Evolutionary conservation across 1,284 basidiomycete genomes (phyloP), one percentile per base, ranked within the genome.

Genomic region (Microbotryum scabiosae): DNA sequence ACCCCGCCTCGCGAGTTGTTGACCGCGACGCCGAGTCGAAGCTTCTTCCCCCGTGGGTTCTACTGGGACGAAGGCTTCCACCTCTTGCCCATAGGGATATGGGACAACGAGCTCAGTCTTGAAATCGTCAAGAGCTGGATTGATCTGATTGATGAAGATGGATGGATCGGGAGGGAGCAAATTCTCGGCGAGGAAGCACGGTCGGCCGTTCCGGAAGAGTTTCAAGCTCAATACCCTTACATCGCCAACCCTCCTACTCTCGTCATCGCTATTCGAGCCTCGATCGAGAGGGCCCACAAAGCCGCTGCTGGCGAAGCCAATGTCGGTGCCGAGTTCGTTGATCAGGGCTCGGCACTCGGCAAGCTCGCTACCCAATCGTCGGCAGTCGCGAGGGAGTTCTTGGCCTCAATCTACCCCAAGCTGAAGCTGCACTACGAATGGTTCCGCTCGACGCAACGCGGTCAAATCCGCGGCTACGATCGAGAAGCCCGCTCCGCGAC

Each of bases 21-120:
- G 65, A 93, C 92, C 7, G 92, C 89, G 0, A 97, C 92, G 0
- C 92, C 92, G 1, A 92, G 90, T 73, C 82, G 93, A 53, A 91
- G 88, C 69, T 93, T 96, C 79, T 97, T 97, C 79, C 92, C 92
- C 2, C 81, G 92, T 73, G 92, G 92, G 25, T 97, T 97, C 74
- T 97, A 97, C 75, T 97, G 92, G 90, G 92, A 97, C 73, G 92
- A 97, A 76, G 92, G 92, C 2, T 97, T 97, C 79, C 93, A 97
- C 74, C 76, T 96, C 36, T 77, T 90, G 47, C 85, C 92, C 69
- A 88, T 97, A 51, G 90, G 89, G 23, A 83, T 85, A 67, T 94
- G 87, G 87, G 93, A 97, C 72, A 90, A 87, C 63, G 89, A 90
- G 70, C 82, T 96, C 63, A 87, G 88, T 69, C 80, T 96, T 28